Evolutionary conservation across 495 filamentous ascomycete species (phyloP).

Genomic region (Talaromyces trachyspermus): DNA sequence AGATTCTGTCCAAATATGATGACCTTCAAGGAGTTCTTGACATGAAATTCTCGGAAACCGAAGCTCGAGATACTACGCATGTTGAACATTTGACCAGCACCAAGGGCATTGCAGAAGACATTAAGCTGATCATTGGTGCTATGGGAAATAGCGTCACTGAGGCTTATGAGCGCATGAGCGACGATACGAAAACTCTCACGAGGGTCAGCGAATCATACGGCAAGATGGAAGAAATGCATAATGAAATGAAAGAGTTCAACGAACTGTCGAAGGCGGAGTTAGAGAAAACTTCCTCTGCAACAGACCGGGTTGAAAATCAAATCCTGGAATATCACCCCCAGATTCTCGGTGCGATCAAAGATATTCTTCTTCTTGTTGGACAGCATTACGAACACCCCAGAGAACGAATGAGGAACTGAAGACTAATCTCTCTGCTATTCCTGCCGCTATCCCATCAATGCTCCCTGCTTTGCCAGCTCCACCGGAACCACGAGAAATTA

Average conservation of each 20-base stretch:
- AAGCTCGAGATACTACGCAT: constrained; percentile 56
- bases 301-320: constrained; percentile 69
- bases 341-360: constrained; percentile 71
- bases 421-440: constrained; percentile 43
- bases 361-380: constrained; percentile 71
- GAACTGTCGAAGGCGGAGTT: constrained; percentile 69
- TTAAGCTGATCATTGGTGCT: constrained; percentile 73
- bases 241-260: constrained; percentile 65
- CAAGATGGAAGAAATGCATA: constrained; percentile 70
- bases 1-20: constrained; percentile 74
- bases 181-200: constrained; percentile 73
- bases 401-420: constrained; percentile 44
- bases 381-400: constrained; percentile 68
- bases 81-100: constrained; percentile 62
- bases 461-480: constrained; percentile 40
- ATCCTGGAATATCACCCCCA: constrained; percentile 77
- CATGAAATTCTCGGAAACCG: constrained; percentile 58
- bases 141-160: constrained; percentile 80
- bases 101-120: constrained; percentile 75
- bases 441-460: constrained; percentile 40
- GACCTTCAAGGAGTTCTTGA: constrained; percentile 65
- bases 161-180: constrained; percentile 71
- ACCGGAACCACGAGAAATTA: constrained; percentile 27
- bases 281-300: constrained; percentile 57
- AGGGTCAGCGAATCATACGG: constrained; percentile 67